phyloP scores from a whole-genome alignment of 768 basidiomycete genomes.

The Xerocomellus amylosporus region DNA sequence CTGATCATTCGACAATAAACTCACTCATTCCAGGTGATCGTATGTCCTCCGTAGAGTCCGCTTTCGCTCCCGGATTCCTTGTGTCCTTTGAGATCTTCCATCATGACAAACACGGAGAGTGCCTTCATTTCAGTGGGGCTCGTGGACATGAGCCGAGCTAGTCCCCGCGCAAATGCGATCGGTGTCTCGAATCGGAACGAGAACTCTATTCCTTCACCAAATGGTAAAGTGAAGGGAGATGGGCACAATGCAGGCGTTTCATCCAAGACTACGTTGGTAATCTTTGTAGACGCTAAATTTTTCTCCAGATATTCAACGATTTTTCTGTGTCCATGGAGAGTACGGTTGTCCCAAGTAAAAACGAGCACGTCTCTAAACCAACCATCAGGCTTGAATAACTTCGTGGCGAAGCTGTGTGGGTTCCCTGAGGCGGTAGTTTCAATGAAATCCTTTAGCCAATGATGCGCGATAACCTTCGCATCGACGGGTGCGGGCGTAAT shows the following conservation, averaged over 20 bases:
- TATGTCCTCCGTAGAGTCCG: slow-evolving; percentile 2
- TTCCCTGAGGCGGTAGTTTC: background rate
- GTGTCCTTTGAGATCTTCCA: slow-evolving; percentile 1
- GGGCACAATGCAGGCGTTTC: background rate
- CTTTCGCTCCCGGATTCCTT: background rate
- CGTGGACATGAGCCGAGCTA: background rate
- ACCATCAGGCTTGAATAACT: background rate
- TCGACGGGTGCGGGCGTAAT: background rate
- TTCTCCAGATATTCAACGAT: background rate
- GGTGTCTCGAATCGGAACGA: slow-evolving; percentile 6
- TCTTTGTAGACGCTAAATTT: background rate
- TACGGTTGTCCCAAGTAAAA: slow-evolving; percentile 3
- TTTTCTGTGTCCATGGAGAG: slow-evolving; percentile 1
- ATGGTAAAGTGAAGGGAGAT: background rate
- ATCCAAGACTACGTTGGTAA: slow-evolving; percentile 2
- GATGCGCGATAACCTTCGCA: background rate
- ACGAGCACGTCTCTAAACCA: slow-evolving; percentile 5
- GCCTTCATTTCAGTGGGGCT: background rate
- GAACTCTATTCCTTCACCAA: slow-evolving; percentile 3
- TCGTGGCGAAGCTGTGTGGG: background rate
- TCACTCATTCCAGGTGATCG: slow-evolving; percentile 4
- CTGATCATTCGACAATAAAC: background rate
- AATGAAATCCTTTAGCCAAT: background rate
- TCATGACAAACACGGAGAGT: slow-evolving; percentile 1
- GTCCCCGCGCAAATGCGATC: background rate